phyloP scores from a whole-genome alignment of 2,329 filamentous ascomycete species.

The Venturia oleaginea region DNA sequence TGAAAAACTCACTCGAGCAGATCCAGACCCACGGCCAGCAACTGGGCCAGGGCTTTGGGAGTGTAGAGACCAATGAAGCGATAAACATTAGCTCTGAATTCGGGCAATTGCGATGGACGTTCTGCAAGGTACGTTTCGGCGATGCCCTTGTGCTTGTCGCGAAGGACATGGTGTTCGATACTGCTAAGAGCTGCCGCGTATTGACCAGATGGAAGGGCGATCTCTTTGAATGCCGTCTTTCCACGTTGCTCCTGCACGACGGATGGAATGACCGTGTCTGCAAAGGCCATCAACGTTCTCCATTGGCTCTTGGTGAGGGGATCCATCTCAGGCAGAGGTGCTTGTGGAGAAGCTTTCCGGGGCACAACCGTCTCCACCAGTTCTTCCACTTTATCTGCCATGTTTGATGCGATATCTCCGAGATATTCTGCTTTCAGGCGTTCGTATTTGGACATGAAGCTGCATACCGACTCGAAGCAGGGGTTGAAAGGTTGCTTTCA shows the following conservation, averaged over 20 bases:
- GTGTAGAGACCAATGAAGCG: slow-evolving; percentile 41
- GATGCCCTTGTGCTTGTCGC: slow-evolving; percentile 22
- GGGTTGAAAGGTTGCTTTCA: background rate
- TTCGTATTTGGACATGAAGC: background rate
- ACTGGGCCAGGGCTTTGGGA: slow-evolving; percentile 38
- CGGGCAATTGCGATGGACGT: slow-evolving; percentile 42
- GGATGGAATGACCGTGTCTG: slow-evolving; percentile 51
- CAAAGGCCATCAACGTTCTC: slow-evolving; percentile 48
- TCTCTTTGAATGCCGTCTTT: background rate
- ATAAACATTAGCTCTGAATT: slow-evolving; percentile 43
- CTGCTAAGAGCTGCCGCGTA: slow-evolving; percentile 38
- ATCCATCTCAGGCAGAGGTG: slow-evolving; percentile 37
- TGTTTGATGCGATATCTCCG: background rate
- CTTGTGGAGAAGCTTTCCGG: slow-evolving; percentile 34
- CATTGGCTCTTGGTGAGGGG: slow-evolving; percentile 48
- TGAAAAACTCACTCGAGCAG: slow-evolving; percentile 40
- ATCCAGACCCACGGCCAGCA: slow-evolving; percentile 43
- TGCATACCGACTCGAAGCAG: background rate
- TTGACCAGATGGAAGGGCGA: slow-evolving; percentile 2
- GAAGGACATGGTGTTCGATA: slow-evolving; percentile 21
- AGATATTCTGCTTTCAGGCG: background rate
- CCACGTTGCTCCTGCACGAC: slow-evolving; percentile 26
- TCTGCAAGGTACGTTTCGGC: slow-evolving; percentile 47
- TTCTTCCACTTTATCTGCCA: slow-evolving; percentile 4
- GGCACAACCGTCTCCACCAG: slow-evolving; percentile 2